Evolutionary conservation across 2,329 filamentous ascomycete genomes (phyloP).

Genomic region (Trichophyton rubrum): DNA sequence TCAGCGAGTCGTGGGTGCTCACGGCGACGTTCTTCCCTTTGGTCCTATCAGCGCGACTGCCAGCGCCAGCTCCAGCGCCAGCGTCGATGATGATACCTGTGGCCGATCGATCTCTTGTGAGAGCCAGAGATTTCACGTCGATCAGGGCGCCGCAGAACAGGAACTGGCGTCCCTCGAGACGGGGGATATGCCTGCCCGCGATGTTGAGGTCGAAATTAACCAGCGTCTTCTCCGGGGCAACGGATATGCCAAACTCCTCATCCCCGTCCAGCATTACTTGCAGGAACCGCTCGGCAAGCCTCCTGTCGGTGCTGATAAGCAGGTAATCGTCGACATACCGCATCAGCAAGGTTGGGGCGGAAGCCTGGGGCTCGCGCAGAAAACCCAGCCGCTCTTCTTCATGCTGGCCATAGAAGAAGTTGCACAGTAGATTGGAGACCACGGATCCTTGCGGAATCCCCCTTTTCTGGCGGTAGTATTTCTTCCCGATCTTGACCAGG

Average conservation of each 20-base stretch:
- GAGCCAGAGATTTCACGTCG: constrained; percentile 59
- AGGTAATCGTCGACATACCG: constrained; percentile 88
- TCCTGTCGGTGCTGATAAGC: constrained; percentile 59
- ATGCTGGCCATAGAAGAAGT: constrained; percentile 87
- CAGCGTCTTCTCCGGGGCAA: constrained; percentile 67
- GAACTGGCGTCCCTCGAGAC: constrained; percentile 45
- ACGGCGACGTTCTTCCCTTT: background rate
- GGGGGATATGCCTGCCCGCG: constrained; percentile 40
- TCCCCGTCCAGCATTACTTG: constrained; percentile 67
- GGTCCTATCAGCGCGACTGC: background rate
- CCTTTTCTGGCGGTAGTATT: constrained; percentile 70
- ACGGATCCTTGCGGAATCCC: constrained; percentile 93
- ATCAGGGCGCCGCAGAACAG: constrained; percentile 81
- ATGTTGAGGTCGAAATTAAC: constrained; percentile 65
- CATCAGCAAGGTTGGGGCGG: constrained; percentile 46
- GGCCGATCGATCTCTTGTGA: constrained; percentile 50
- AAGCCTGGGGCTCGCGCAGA: constrained; percentile 29
- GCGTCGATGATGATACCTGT: constrained; percentile 36
- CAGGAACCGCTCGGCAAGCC: constrained; percentile 60
- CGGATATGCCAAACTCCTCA: constrained; percentile 64
- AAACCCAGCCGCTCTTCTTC: constrained; percentile 61
- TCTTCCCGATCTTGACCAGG: constrained; percentile 76
- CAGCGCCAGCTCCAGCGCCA: constrained; percentile 19
- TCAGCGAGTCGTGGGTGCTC: constrained; percentile 56
- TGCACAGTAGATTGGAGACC: constrained; percentile 76